Evolutionary conservation across 305 asterid species (phyloP).

Genomic region (Plantago rigida): DNA sequence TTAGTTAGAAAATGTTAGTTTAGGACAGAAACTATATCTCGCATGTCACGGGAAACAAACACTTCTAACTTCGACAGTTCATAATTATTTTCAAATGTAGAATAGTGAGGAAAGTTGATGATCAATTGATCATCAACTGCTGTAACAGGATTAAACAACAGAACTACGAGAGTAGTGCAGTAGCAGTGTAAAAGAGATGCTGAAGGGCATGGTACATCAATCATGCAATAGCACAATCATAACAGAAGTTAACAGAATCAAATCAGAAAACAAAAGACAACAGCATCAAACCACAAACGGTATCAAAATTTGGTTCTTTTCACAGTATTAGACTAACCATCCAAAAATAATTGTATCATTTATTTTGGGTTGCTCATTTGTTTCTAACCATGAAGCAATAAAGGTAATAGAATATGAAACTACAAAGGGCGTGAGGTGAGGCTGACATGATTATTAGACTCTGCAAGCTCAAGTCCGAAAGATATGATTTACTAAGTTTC

Average conservation of each 20-base stretch:
- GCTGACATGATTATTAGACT: no score
- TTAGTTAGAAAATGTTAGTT: conserved; percentile 14
- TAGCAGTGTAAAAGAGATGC: neutral
- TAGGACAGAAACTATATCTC: conserved; percentile 5
- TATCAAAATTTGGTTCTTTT: neutral
- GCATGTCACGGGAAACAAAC: conserved; percentile 1
- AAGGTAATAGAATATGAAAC: no score
- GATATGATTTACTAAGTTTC: neutral
- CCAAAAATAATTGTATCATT: no score
- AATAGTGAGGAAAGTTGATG: no score
- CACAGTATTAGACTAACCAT: neutral
- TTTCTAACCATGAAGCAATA: no score
- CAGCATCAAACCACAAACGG: neutral
- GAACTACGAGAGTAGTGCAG: neutral
- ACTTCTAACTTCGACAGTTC: neutral
- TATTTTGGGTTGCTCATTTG: no score
- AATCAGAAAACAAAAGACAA: neutral
- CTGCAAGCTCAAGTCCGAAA: neutral
- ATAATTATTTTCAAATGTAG: neutral
- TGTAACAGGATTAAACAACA: neutral
- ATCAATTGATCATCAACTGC: no score
- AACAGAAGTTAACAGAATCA: neutral
- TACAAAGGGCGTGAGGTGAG: neutral
- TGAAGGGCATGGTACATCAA: neutral
- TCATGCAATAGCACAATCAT: neutral